phyloP scores from a whole-genome alignment of 805 yeast genomes.

The Sugiyamaella chiloensis region DNA sequence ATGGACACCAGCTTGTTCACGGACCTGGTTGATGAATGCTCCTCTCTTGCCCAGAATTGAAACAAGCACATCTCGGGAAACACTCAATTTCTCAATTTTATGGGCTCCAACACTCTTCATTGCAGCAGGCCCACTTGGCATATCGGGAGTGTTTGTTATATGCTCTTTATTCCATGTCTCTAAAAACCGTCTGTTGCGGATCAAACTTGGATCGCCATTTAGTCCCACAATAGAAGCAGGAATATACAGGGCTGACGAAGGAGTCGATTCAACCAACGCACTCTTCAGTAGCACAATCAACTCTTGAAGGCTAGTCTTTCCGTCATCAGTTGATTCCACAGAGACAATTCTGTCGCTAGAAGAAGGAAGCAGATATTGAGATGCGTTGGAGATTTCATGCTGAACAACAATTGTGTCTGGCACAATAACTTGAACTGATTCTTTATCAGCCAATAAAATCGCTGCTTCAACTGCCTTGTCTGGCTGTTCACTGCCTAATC shows the following conservation, averaged over 20 bases:
- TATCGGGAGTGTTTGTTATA: slow-evolving; percentile 8
- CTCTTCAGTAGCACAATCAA: neutral
- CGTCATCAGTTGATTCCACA: neutral
- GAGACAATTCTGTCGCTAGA: slow-evolving; percentile 1
- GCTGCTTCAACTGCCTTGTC: neutral
- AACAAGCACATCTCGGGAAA: slow-evolving; percentile 77
- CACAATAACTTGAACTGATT: neutral
- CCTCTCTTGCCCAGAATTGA: slow-evolving; percentile 86
- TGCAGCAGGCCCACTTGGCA: slow-evolving; percentile 11
- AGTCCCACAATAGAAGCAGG: slow-evolving; percentile 21
- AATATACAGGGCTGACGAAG: slow-evolving; percentile 8
- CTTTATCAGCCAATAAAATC: neutral
- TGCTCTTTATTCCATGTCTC: slow-evolving; percentile 15
- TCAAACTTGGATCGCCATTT: slow-evolving; percentile 25
- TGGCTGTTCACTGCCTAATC: neutral
- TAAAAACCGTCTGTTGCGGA: slow-evolving; percentile 19
- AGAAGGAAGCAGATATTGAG: neutral
- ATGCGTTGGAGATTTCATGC: neutral
- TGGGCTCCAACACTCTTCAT: slow-evolving; percentile 3
- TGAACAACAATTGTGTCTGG: neutral
- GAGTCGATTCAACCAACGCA: neutral
- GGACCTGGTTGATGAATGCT: slow-evolving; percentile 70
- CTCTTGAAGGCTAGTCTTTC: neutral
- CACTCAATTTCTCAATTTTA: slow-evolving; percentile 45
- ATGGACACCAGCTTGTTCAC: slow-evolving; percentile 70